phyloP scores from a whole-genome alignment of 1,284 basidiomycete genomes.

The Caloboletus firmus region DNA sequence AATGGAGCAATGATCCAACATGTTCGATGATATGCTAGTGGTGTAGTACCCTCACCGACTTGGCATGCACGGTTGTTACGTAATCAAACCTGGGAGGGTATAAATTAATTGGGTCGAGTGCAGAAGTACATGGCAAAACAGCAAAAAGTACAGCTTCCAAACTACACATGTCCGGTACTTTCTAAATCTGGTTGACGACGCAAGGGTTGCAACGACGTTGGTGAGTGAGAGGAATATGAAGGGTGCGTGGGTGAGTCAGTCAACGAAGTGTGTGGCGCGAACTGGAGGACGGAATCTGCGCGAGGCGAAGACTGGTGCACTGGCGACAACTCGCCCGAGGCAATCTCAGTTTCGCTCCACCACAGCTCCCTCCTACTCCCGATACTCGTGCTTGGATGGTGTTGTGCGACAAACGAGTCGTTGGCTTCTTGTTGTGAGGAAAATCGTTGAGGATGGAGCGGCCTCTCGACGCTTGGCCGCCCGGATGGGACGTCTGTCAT shows the following conservation, averaged over 20 bases:
- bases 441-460: conserved; percentile 21
- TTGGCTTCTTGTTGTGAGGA: conserved; percentile 8
- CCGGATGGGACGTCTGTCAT: conserved; percentile 12
- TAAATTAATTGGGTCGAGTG: conserved; percentile 10
- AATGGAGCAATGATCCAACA: conserved; percentile 90
- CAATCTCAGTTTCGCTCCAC: conserved; percentile 15
- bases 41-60: not conserved
- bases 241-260: conserved; percentile 6
- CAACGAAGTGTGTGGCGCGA: conserved; percentile 13
- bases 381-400: conserved; percentile 10
- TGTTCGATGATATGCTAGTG: conserved; percentile 29
- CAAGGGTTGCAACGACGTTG: conserved; percentile 20
- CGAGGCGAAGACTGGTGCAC: conserved; percentile 4
- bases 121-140: not conserved
- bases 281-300: conserved; percentile 5
- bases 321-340: conserved; percentile 1
- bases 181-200: conserved; percentile 25
- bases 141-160: conserved; percentile 10
- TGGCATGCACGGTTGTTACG: conserved; percentile 7
- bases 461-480: conserved; percentile 21
- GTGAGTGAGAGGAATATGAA: conserved; percentile 2
- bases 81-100: conserved; percentile 16
- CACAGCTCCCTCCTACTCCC: conserved; percentile 25
- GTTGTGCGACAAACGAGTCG: conserved; percentile 2
- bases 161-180: not conserved